Evolutionary conservation across 1,284 basidiomycete genomes (phyloP), one percentile per base, ranked within the genome.

Genomic region (Phenoliferia sp.): DNA sequence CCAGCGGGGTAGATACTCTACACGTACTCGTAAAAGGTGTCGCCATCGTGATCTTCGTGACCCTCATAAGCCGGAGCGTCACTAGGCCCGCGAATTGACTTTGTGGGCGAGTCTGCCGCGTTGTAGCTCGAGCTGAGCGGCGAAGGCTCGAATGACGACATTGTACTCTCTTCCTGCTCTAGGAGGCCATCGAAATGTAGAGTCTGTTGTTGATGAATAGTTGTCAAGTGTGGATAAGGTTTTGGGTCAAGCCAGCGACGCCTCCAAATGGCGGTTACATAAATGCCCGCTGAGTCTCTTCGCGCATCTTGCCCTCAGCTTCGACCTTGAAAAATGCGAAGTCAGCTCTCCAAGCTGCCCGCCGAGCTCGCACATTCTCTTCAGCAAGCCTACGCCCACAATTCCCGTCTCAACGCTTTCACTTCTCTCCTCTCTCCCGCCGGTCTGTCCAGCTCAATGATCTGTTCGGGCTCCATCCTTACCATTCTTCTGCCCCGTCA

Each of bases 351-450:
- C 39, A 44, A 59, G 16, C 57, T 39, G 34, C 35, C 26, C 5
- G 17, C 22, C 36, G 36, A 44, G 15, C 59, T 48, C 35, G 59
- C 36, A 17, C 17, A 31, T 29, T 44, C 59, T 26, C 59, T 66
- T 7, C 48, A 54, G 4, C 55, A 36, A 16, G 65, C 68, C 4
- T 59, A 62, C 33, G 26, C 26, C 29, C 63, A 65, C 50, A 65
- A 69, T 32, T 61, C 65, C 2, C 56, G 52, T 16, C 31, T 69
- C 36, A 67, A 67, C 36, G 65, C 65, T 28, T 69, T 65, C 54
- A 67, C 65, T 32, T 57, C 59, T 29, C 44, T 67, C 52, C 35
- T 61, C 33, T 63, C 63, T 26, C 29, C 32, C 4, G 29, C 61
- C 15, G 68, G 68, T 69, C 33, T 29, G 63, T 32, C 6, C 12